These are phyloP conservation scores for Mortierella sp. DNA, from an alignment of 371 early-diverging fungal species.

Conservation along the genomic window DNA sequence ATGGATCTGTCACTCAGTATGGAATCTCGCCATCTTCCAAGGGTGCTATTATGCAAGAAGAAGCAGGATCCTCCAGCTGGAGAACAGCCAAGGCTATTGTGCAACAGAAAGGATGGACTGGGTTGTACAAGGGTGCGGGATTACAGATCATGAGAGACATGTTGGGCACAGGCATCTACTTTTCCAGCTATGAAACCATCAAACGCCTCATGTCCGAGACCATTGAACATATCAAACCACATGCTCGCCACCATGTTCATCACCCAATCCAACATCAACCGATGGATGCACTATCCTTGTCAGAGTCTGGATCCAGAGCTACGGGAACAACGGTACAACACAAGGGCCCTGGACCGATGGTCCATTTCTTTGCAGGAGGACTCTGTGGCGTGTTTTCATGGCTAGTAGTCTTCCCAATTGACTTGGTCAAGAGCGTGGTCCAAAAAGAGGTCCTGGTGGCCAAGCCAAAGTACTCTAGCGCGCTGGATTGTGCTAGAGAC, in stretches of 20 bases:
- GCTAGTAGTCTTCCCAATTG: conserved; percentile 83
- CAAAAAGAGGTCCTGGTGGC: conserved; percentile 77
- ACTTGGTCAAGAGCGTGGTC: conserved; percentile 77
- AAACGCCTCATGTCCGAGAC: conserved; percentile 67
- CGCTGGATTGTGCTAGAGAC: conserved; percentile 64
- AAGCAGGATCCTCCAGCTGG: conserved; percentile 62
- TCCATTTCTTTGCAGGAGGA: conserved; percentile 80
- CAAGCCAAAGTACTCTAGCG: conserved; percentile 56
- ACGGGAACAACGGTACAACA: conserved; percentile 12
- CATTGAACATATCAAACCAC: conserved; percentile 53
- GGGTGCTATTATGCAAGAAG: background rate
- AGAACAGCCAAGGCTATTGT: conserved; percentile 67
- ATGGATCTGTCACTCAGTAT: conserved; percentile 41
- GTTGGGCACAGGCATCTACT: conserved; percentile 82
- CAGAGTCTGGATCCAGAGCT: conserved; percentile 9
- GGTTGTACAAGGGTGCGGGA: conserved; percentile 62
- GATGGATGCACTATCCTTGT: background rate
- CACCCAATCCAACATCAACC: too few relatives aligned
- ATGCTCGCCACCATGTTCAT: conserved; percentile 11
- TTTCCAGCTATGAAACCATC: conserved; percentile 77
- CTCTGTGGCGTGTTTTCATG: conserved; percentile 82
- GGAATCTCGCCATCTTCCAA: conserved; percentile 5
- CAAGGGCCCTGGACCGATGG: conserved; percentile 67
- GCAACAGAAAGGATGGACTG: conserved; percentile 59
- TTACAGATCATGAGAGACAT: conserved; percentile 73